A percentile compares a stretch with the other conserved stretches of the same genome.
Conservation (phyloP, 768 basidiomycete genomes). For the Russula griseocarnosa region DNA sequence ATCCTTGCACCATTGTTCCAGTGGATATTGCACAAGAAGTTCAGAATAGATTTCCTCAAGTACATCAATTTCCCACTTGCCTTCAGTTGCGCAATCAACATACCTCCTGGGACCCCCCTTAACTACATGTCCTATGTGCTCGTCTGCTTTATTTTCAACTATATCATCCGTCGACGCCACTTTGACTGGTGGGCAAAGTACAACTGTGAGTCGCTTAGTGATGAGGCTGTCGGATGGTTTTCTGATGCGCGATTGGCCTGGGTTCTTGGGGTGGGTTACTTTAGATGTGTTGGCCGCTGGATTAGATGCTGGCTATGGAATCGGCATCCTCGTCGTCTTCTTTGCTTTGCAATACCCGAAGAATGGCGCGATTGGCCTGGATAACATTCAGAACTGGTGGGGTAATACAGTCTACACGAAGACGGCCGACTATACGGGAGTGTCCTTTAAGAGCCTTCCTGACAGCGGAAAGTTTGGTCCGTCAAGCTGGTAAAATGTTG, state of each 20-base stretch:
- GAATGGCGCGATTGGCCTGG: slow-evolving; percentile 35
- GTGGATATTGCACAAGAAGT: slow-evolving; percentile 42
- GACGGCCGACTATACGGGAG: slow-evolving; percentile 34
- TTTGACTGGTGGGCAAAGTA: slow-evolving; percentile 42
- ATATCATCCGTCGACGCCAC: slow-evolving; percentile 39
- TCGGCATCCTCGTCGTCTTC: slow-evolving; percentile 36
- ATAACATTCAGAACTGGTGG: slow-evolving; percentile 62
- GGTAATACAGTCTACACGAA: slow-evolving; percentile 48
- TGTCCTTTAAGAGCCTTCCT: slow-evolving; percentile 16
- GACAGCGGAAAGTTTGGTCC: slow-evolving; percentile 24
- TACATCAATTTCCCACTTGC: slow-evolving; percentile 57
- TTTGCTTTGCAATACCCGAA: too few relatives aligned
- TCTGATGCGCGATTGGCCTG: background rate
- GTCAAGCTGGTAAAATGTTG: slow-evolving; percentile 14
- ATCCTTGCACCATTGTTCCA: slow-evolving; percentile 53
- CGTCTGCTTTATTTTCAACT: slow-evolving; percentile 39
- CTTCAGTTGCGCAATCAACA: slow-evolving; percentile 35
- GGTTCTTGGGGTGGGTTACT: too few relatives aligned
- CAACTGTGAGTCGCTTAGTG: slow-evolving; percentile 31
- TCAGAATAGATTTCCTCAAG: slow-evolving; percentile 35
- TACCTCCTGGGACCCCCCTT: too few relatives aligned
- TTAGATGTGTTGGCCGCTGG: slow-evolving; percentile 65
- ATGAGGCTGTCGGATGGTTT: background rate
- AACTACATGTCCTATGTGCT: slow-evolving; percentile 38
- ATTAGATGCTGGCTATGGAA: slow-evolving; percentile 63